Conservation (phyloP, 495 filamentous ascomycete species). For the Penicillium chermesinum region DNA sequence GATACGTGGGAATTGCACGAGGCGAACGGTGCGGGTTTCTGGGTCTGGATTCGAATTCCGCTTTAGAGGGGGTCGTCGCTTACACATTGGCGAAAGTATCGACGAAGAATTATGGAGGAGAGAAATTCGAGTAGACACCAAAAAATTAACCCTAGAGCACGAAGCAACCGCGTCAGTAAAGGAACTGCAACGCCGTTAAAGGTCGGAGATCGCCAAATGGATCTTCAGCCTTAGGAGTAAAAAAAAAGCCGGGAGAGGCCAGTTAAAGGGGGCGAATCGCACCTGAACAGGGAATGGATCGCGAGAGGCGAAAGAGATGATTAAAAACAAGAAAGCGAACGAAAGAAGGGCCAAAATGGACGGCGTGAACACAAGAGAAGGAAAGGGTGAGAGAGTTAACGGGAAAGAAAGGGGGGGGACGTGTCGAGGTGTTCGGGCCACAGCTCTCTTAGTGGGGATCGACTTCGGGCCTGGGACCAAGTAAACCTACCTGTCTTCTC, state of each 20-base stretch:
- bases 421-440: constrained; percentile 9
- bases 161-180: constrained; percentile 2
- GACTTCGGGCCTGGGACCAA: background rate
- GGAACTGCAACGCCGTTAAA: background rate
- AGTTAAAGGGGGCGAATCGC: background rate
- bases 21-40: background rate
- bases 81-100: constrained; percentile 41
- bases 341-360: constrained; percentile 12
- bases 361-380: constrained; percentile 26
- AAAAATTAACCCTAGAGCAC: constrained; percentile 29
- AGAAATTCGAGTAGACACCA: constrained; percentile 1
- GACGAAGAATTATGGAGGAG: constrained; percentile 7
- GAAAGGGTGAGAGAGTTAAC: constrained; percentile 21
- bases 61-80: constrained; percentile 16
- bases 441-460: background rate
- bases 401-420: constrained; percentile 10
- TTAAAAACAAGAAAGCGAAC: constrained; percentile 20
- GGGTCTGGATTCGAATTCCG: background rate
- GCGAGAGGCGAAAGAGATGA: constrained; percentile 14
- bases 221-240: no score
- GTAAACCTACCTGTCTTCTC: background rate
- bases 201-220: background rate
- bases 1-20: constrained; percentile 8
- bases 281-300: background rate
- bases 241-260: background rate